These are phyloP conservation scores for Fusarium piperis DNA, from an alignment of 2,329 filamentous ascomycete species.

Conservation along the genomic window DNA sequence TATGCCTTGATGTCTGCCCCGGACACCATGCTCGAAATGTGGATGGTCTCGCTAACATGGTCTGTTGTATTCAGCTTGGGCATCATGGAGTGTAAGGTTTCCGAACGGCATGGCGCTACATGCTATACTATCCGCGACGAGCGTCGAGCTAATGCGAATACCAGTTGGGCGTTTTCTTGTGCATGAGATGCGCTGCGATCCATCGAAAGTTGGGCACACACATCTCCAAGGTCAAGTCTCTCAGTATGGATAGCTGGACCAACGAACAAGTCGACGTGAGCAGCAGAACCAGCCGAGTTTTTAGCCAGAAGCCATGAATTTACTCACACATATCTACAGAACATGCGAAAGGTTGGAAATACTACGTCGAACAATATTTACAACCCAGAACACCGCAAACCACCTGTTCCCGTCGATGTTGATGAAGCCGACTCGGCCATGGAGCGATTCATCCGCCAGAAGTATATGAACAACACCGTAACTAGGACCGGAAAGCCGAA, in stretches of 20 bases:
- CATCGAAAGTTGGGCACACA: conserved; percentile 98
- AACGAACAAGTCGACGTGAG: conserved; percentile 94
- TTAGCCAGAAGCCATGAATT: not conserved
- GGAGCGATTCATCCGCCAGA: conserved; percentile 94
- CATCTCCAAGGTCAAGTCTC: conserved; percentile 97
- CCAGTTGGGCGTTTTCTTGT: conserved; percentile 93
- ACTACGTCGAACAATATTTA: conserved; percentile 84
- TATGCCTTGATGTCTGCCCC: conserved; percentile 3
- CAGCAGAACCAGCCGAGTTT: conserved; percentile 16
- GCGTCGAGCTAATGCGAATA: conserved; percentile 28
- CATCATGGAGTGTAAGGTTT: conserved; percentile 88
- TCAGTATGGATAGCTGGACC: conserved; percentile 98
- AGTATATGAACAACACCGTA: conserved; percentile 76
- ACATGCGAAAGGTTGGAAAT: conserved; percentile 95
- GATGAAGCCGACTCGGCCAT: conserved; percentile 95
- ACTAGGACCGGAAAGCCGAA: conserved; percentile 50
- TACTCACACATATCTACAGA: conserved; percentile 61
- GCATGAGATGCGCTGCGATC: conserved; percentile 95
- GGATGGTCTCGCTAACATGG: conserved; percentile 39
- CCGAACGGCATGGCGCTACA: not conserved
- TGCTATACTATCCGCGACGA: conserved; percentile 6
- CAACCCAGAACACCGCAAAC: conserved; percentile 85
- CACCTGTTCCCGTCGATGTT: conserved; percentile 86
- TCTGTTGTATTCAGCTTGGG: conserved; percentile 74
- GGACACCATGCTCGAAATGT: not conserved